These are phyloP conservation scores for Arthrinium puccinioides DNA, from an alignment of 2,329 filamentous ascomycete species.

Conservation along the genomic window DNA sequence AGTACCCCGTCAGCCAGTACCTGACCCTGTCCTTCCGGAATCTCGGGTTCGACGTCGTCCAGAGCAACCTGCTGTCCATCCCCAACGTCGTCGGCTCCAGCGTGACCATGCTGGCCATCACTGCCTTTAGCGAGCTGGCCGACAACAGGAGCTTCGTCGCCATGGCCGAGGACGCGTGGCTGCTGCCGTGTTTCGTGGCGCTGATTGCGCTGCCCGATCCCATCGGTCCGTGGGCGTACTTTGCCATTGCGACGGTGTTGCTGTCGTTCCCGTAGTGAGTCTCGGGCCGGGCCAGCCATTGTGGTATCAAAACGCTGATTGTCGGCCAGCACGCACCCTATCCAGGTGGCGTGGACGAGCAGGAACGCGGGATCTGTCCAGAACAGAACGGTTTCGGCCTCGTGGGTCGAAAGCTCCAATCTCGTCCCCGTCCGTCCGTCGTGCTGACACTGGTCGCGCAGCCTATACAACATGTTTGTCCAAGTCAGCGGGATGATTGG, in stretches of 20 bases:
- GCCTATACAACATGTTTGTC: slow-evolving; percentile 44
- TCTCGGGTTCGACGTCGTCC: slow-evolving; percentile 30
- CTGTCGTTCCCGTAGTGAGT: slow-evolving; percentile 43
- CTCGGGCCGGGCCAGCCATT: neutral
- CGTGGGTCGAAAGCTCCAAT: slow-evolving; percentile 17
- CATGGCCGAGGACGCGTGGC: slow-evolving; percentile 43
- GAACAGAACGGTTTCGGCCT: slow-evolving; percentile 43
- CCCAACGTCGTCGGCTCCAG: slow-evolving; percentile 28
- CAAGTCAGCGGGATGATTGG: slow-evolving; percentile 31
- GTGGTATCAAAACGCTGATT: neutral
- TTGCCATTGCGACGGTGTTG: slow-evolving; percentile 39
- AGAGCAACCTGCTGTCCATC: slow-evolving; percentile 47
- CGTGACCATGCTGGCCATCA: slow-evolving; percentile 42
- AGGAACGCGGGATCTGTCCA: slow-evolving; percentile 51
- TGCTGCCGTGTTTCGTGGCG: slow-evolving; percentile 39
- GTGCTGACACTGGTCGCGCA: too few relatives aligned
- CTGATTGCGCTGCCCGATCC: slow-evolving; percentile 31
- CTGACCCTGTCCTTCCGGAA: slow-evolving; percentile 16
- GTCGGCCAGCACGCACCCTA: slow-evolving; percentile 34
- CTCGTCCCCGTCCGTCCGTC: too few relatives aligned
- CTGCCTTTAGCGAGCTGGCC: slow-evolving; percentile 41
- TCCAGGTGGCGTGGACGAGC: slow-evolving; percentile 51
- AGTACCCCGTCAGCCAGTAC: slow-evolving; percentile 29
- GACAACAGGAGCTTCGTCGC: slow-evolving; percentile 41
- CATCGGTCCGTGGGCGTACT: slow-evolving; percentile 37